These are phyloP conservation scores for Neonectria punicea DNA, from an alignment of 2,329 filamentous ascomycete genomes.

Conservation along the genomic window DNA sequence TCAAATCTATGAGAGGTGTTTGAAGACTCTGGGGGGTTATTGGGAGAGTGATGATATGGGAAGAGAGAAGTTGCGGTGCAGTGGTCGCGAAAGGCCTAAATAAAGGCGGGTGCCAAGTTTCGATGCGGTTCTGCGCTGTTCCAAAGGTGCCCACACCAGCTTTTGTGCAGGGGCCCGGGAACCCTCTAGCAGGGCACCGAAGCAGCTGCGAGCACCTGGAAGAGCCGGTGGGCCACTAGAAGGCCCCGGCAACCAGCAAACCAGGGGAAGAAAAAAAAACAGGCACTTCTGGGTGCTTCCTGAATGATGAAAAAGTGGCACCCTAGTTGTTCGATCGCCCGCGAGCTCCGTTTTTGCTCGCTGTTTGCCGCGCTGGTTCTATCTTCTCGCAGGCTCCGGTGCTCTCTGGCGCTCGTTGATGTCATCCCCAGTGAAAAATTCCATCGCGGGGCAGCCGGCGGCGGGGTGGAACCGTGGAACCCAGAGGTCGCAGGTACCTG, in stretches of 20 bases:
- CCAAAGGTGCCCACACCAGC: conserved; percentile 53
- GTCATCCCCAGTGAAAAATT: conserved; percentile 46
- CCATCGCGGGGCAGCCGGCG: conserved; percentile 44
- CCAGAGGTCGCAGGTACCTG: conserved; percentile 35
- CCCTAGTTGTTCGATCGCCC: background rate
- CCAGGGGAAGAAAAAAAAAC: background rate
- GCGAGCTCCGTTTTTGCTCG: background rate
- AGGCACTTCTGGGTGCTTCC: background rate
- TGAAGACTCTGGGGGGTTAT: conserved; percentile 39
- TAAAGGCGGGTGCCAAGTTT: conserved; percentile 53
- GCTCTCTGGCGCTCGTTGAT: conserved; percentile 39
- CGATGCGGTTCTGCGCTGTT: conserved; percentile 57
- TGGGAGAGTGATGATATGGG: conserved; percentile 42
- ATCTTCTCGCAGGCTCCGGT: background rate
- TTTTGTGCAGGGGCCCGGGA: conserved; percentile 45
- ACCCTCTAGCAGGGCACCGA: conserved; percentile 47
- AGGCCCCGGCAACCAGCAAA: conserved; percentile 13
- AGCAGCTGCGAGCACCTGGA: conserved; percentile 40
- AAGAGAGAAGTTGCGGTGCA: conserved; percentile 37
- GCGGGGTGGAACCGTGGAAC: conserved; percentile 24
- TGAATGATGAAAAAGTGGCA: background rate
- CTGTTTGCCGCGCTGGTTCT: conserved; percentile 11
- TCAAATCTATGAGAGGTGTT: conserved; percentile 33
- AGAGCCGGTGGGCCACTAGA: conserved; percentile 27
- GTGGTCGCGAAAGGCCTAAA: conserved; percentile 48